Base-by-base conservation (phyloP, 163 green algal genomes). In the Volvox carteri region DNA sequence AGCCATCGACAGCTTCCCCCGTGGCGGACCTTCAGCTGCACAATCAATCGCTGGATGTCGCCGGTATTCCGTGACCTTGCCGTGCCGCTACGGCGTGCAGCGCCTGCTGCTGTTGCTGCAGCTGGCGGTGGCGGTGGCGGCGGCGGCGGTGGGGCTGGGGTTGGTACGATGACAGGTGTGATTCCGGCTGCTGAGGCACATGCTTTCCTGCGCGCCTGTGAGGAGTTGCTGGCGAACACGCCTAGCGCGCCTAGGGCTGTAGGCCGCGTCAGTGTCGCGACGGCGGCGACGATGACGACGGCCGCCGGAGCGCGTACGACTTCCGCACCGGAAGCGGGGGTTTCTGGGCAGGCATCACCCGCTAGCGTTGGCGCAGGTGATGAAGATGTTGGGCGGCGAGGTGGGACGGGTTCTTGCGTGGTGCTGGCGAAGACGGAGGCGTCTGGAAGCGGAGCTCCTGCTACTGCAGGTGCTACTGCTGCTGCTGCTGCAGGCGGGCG, bases 41-140 rank as follows among this genome's bases (percentile, higher is more conserved):
- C 86, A 30, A 93, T 94, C 48, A 81, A 88, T 50, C 83, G 83
- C 33, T 88, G 83, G 83, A 88, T 88, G 83, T 88, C 83, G 2
- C 68, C 83, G 2, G 50, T 65, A 33, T 88, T 88, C 83, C 67
- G 52, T 25, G 83, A 88, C 68, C 44, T 88, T 11, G 67, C 83
- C 7, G 83, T 81, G 68, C 83, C 83, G n/a, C 67, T 50, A 25
- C 67, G 83, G 0, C 44, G 81, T 28, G 39, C 62, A 2, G 39
- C 75, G 78, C 41, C 37, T 1, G 78, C 19, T 4, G 30, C 4
- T 1, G 78, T 11, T 5, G 78, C 1, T 16, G 28, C 16, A 37
- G 16, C 14, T 21, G 30, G 18, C 28, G 30, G 41, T 4, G 30
- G 28, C 39, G n/a, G 60, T 44, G 46, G 44, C 33, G n/a, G n/a